Conservation (phyloP, 73 alveolate species). For the Paramecium biaurelia region DNA sequence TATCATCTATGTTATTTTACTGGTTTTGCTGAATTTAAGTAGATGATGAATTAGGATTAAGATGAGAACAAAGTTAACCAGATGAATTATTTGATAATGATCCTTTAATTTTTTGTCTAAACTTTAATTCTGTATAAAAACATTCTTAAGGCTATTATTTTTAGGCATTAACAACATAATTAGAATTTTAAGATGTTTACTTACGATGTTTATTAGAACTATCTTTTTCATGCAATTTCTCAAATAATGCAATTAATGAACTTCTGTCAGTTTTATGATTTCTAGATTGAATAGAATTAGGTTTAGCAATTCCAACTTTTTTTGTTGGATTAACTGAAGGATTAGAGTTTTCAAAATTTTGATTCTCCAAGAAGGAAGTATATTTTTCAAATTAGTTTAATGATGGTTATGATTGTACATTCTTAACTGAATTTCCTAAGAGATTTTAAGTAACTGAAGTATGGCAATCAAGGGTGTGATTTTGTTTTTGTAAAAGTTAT, state of each 20-base stretch:
- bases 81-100: background rate
- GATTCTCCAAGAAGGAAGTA: background rate
- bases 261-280: background rate
- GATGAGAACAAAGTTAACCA: background rate
- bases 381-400: background rate
- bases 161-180: background rate
- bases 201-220: background rate
- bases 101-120: background rate
- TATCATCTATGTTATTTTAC: background rate
- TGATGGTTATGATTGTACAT: background rate
- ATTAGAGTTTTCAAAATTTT: background rate
- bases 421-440: background rate
- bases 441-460: background rate
- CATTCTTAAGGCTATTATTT: background rate
- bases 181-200: slow-evolving; percentile 6
- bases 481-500: background rate
- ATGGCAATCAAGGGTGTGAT: background rate
- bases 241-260: slow-evolving; percentile 28
- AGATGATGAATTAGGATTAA: background rate
- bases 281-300: background rate
- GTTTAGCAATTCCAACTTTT: background rate
- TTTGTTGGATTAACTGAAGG: background rate
- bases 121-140: background rate
- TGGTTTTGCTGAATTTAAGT: background rate
- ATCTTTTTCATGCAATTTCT: background rate